Conservation (phyloP, 2,329 filamentous ascomycete species). For the Colletotrichum liaoningense region DNA sequence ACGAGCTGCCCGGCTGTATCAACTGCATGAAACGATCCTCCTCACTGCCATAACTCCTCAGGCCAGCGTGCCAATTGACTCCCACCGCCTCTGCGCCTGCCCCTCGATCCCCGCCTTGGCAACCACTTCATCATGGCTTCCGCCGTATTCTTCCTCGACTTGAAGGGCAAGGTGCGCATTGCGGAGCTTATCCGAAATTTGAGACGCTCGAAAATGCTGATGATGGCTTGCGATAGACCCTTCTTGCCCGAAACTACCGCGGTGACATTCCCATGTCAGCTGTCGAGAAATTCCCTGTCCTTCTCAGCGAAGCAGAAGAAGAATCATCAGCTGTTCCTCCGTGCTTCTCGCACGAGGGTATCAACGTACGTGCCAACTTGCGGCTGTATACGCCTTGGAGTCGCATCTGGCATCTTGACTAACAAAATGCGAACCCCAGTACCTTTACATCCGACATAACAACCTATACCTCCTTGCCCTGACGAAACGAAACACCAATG, state of each 20-base stretch:
- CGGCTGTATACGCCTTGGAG: conserved; percentile 22
- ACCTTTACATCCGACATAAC: conserved; percentile 99
- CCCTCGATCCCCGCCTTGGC: conserved; percentile 41
- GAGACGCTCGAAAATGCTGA: conserved; percentile 36
- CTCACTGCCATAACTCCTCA: conserved; percentile 35
- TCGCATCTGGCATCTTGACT: conserved; percentile 33
- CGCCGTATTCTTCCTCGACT: conserved; percentile 96
- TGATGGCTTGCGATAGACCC: conserved; percentile 72
- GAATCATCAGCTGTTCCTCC: conserved; percentile 97
- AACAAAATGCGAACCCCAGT: conserved; percentile 61
- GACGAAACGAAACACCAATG: conserved; percentile 99
- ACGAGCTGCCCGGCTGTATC: conserved; percentile 9
- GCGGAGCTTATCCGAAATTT: not conserved
- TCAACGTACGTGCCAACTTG: conserved; percentile 77
- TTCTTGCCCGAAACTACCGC: conserved; percentile 97
- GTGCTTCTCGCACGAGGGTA: conserved; percentile 98
- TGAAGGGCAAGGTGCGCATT: conserved; percentile 92
- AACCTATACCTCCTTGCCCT: conserved; percentile 98
- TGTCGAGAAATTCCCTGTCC: conserved; percentile 96
- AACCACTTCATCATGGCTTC: conserved; percentile 80
- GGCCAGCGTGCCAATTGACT: conserved; percentile 44
- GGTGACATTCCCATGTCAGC: conserved; percentile 99
- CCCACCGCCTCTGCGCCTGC: conserved; percentile 38
- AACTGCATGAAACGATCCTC: conserved; percentile 21
- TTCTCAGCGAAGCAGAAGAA: conserved; percentile 98